A percentile compares a stretch with the other conserved stretches of the same genome.
Conservation (phyloP, 257 asterid genomes). For the Jasminum sambac region DNA sequence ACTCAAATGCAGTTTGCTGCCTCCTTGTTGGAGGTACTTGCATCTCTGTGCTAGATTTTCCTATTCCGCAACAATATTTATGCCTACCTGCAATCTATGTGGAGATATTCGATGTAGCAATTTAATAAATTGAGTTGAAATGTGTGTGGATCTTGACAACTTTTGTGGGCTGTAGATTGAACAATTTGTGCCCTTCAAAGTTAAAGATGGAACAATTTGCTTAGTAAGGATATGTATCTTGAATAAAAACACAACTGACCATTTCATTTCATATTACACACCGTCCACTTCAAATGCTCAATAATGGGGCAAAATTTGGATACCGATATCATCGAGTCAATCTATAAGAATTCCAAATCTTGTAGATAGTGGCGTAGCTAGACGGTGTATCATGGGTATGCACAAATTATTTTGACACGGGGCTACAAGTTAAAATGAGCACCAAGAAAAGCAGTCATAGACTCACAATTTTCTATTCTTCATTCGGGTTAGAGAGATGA, state of each 20-base stretch:
- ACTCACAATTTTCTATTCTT: no score
- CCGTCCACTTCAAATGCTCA: neutral
- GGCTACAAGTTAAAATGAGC: no score
- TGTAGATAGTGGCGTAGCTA: no score
- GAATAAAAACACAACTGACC: neutral
- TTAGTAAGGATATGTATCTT: neutral
- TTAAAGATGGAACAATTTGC: neutral
- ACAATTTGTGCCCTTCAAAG: neutral
- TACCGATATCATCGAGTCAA: no score
- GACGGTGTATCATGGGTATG: no score
- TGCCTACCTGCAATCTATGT: slow-evolving; percentile 12
- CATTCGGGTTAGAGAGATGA: no score
- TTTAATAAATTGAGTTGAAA: slow-evolving; percentile 23
- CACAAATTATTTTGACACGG: no score
- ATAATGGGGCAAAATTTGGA: no score
- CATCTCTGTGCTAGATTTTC: slow-evolving; percentile 32
- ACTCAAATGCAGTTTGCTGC: slow-evolving; percentile 65
- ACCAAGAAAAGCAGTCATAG: no score
- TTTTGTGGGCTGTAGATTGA: neutral
- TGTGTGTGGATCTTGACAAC: neutral
- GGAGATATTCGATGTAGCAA: slow-evolving; percentile 16
- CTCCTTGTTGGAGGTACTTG: slow-evolving; percentile 49
- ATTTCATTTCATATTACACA: neutral
- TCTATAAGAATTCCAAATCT: neutral
- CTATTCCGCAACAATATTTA: neutral